Conservation (phyloP, 1,284 basidiomycete species). For the Ceratobasidium sp. region DNA sequence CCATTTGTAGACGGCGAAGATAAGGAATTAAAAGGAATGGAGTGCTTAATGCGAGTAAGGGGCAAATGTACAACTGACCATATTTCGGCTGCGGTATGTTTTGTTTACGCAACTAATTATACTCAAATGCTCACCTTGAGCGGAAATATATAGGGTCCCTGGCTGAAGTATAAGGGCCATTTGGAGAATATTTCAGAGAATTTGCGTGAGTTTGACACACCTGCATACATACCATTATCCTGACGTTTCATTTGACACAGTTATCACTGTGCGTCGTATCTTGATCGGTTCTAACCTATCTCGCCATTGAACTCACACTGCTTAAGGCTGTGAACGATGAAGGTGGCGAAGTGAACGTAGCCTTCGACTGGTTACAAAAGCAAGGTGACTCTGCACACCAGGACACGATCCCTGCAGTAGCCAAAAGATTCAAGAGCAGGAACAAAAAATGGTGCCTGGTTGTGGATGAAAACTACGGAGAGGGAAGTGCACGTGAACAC, state of each 20-base stretch:
- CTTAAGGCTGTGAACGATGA: constrained; percentile 89
- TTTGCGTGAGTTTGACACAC: constrained; percentile 72
- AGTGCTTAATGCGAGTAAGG: constrained; percentile 89
- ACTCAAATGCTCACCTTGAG: not conserved
- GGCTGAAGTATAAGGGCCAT: constrained; percentile 99
- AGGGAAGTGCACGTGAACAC: constrained; percentile 98
- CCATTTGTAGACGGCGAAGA: constrained; percentile 74
- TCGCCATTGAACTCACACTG: constrained; percentile 6
- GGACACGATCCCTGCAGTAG: constrained; percentile 90
- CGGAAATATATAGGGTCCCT: constrained; percentile 76
- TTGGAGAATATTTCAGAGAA: constrained; percentile 97
- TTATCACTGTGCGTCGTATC: constrained; percentile 65
- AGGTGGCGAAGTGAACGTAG: constrained; percentile 89
- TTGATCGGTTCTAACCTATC: not conserved
- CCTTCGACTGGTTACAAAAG: constrained; percentile 75
- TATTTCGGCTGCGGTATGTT: constrained; percentile 89
- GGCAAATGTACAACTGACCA: constrained; percentile 99
- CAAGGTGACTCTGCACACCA: constrained; percentile 62
- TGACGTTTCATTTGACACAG: constrained; percentile 57
- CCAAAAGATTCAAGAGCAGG: constrained; percentile 86
- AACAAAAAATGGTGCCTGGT: constrained; percentile 93
- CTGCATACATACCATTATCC: constrained; percentile 59
- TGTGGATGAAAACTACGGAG: constrained; percentile 97
- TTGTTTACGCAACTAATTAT: constrained; percentile 29
- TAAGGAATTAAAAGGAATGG: constrained; percentile 84